phyloP scores from a whole-genome alignment of 75 land plant genomes.

The Isoetes taiwanensis region DNA sequence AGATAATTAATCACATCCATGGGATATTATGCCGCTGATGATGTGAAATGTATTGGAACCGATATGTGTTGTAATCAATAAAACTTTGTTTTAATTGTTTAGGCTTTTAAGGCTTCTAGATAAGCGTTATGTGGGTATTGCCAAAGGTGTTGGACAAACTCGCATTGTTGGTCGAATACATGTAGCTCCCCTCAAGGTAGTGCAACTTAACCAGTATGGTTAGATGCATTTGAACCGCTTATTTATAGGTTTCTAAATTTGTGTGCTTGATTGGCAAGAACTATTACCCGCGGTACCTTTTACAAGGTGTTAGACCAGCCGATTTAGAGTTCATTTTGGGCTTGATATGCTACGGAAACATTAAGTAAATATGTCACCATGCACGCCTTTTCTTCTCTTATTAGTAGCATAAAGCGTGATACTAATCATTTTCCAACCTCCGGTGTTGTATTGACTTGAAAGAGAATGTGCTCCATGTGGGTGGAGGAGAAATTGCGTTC shows the following conservation, averaged over 20 bases:
- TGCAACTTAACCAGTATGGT: neutral
- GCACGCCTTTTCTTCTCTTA: neutral
- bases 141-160: slow-evolving; percentile 89
- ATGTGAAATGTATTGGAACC: too few species aligned
- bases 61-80: too few species aligned
- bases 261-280: slow-evolving; percentile 44
- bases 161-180: slow-evolving; percentile 91
- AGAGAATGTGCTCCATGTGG: slow-evolving; percentile 84
- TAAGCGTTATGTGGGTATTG: slow-evolving; percentile 73
- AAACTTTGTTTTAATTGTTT: too few species aligned
- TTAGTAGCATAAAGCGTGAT: neutral
- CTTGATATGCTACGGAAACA: slow-evolving; percentile 97
- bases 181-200: slow-evolving; percentile 93
- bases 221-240: neutral
- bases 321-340: slow-evolving; percentile 92
- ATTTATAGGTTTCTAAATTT: neutral
- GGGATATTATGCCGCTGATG: too few species aligned
- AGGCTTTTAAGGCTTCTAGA: slow-evolving; percentile 87
- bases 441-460: slow-evolving; percentile 89
- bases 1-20: too few species aligned
- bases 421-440: neutral
- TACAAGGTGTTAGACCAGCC: slow-evolving; percentile 83
- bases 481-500: slow-evolving; percentile 96
- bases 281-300: slow-evolving; percentile 70
- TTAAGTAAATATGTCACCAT: slow-evolving; percentile 38